Conservation (phyloP, 768 basidiomycete species). For the Boletus tylopilopsis region DNA sequence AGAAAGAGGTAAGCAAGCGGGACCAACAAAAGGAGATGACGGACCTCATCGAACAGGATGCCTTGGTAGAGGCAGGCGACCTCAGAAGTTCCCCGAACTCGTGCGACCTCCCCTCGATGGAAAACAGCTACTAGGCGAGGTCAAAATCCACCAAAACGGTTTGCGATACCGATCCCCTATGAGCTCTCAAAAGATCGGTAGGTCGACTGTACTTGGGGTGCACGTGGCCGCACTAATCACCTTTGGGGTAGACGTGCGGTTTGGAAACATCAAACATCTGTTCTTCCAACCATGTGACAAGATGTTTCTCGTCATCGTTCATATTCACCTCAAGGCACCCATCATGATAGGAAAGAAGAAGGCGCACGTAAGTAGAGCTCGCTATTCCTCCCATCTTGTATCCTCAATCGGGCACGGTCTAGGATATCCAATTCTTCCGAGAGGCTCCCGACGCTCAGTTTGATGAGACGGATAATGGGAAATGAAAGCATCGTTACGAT, state of each 20-base stretch:
- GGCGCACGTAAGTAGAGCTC: conserved; percentile 62
- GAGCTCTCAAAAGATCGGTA: conserved; percentile 88
- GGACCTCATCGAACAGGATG: conserved; percentile 94
- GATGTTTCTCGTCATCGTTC: conserved; percentile 90
- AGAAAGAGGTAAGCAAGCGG: conserved; percentile 95
- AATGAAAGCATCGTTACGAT: conserved; percentile 93
- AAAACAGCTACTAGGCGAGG: conserved; percentile 93
- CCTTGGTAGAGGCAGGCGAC: conserved; percentile 83
- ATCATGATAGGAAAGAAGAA: conserved; percentile 99
- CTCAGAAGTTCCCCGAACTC: conserved; percentile 85
- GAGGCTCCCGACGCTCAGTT: conserved; percentile 97
- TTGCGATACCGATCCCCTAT: conserved; percentile 88
- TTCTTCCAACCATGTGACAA: conserved; percentile 99
- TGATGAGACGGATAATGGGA: conserved; percentile 98
- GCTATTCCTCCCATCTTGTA: neutral
- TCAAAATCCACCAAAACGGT: conserved; percentile 98
- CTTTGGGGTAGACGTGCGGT: conserved; percentile 71
- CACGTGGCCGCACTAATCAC: conserved; percentile 1
- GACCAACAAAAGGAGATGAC: conserved; percentile 98
- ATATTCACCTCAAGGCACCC: conserved; percentile 89
- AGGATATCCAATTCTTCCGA: conserved; percentile 98
- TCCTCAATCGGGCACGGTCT: conserved; percentile 4
- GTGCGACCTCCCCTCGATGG: conserved; percentile 92
- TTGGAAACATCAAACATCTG: conserved; percentile 96
- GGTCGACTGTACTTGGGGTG: conserved; percentile 23